Percentiles rank a stretch among this genome's conserved stretches.
These are phyloP conservation scores for Hyphodiscus sp. DNA, from an alignment of 2,329 filamentous ascomycete genomes.

Conservation along the genomic window DNA sequence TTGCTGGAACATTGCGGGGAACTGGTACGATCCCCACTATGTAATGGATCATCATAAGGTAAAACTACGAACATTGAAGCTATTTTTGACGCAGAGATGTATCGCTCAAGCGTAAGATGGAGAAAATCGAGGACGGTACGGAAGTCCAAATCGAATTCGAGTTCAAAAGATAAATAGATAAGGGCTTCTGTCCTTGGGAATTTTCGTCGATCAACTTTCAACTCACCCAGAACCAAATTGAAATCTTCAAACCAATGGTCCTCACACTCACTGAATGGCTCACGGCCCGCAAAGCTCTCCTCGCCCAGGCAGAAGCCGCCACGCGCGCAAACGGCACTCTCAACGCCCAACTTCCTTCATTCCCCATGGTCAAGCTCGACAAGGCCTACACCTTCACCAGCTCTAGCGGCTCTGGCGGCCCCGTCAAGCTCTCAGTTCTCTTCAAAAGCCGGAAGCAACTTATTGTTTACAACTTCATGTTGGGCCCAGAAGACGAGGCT, in stretches of 20 bases:
- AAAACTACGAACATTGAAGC: too few relatives aligned
- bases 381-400: conserved; percentile 32
- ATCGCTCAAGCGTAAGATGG: neutral
- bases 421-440: conserved; percentile 27
- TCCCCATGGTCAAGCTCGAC: conserved; percentile 35
- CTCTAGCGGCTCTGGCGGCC: conserved; percentile 21
- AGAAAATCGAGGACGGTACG: neutral
- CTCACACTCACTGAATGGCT: conserved; percentile 29
- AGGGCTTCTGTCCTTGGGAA: neutral
- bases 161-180: neutral
- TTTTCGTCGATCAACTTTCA: neutral
- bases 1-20: too few relatives aligned
- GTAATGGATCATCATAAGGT: too few relatives aligned
- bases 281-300: conserved; percentile 28
- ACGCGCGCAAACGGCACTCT: conserved; percentile 28
- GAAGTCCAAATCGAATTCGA: neutral
- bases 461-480: conserved; percentile 42
- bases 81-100: neutral
- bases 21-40: too few relatives aligned
- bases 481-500: conserved; percentile 28
- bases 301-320: conserved; percentile 31
- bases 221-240: neutral
- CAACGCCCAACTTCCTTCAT: conserved; percentile 27
- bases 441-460: conserved; percentile 32
- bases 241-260: neutral